Percentiles rank a stretch among this genome's conserved stretches.
Evolutionary conservation across 495 filamentous ascomycete species (phyloP).

Genomic region (Xylaria longipes): DNA sequence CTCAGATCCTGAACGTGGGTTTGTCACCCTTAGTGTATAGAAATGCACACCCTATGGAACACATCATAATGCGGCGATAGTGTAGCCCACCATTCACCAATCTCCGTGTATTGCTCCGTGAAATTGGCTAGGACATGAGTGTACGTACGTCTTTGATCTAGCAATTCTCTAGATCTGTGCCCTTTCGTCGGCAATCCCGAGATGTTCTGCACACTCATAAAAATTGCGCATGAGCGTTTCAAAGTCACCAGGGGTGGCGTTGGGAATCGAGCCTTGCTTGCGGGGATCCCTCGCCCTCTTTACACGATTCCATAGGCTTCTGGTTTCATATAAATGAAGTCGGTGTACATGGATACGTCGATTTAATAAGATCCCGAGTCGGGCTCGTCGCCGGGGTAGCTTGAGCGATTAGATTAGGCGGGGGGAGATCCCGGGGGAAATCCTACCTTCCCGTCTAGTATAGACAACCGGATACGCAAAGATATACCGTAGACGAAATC

Average conservation of each 20-base stretch:
- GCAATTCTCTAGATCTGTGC: too few relatives aligned
- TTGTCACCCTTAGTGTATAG: background rate
- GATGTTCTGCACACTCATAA: background rate
- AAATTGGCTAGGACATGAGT: background rate
- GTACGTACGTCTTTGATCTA: background rate
- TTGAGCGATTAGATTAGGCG: background rate
- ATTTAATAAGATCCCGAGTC: background rate
- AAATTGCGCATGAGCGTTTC: background rate
- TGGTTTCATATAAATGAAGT: background rate
- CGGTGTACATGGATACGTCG: background rate
- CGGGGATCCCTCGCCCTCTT: background rate
- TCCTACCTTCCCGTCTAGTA: background rate
- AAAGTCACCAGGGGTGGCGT: background rate
- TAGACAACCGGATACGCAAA: background rate
- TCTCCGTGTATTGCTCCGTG: background rate
- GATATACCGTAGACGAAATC: background rate
- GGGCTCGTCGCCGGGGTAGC: background rate
- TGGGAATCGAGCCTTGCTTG: background rate
- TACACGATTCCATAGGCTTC: background rate
- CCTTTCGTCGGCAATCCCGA: background rate
- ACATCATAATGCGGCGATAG: background rate
- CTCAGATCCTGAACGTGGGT: background rate
- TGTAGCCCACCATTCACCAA: background rate
- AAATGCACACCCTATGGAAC: background rate
- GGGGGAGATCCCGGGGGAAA: constrained; percentile 3